These are phyloP conservation scores for Aphanomyces invadans DNA, from an alignment of 352 stramenopile genomes.

Conservation along the genomic window DNA sequence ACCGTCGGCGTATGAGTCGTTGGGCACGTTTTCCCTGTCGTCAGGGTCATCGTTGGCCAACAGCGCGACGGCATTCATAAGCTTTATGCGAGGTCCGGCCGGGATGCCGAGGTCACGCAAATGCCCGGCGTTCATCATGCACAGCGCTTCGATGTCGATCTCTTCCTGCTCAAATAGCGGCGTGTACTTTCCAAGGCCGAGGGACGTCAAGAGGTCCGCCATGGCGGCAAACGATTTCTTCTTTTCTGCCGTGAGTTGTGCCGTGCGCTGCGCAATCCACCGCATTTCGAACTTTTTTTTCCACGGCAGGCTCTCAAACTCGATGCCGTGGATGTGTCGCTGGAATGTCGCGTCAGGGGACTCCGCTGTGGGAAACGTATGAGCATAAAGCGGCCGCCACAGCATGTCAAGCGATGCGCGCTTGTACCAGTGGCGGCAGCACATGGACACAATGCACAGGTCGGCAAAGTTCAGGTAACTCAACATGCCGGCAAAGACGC, in stretches of 20 bases:
- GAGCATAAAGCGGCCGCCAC: slow-evolving; percentile 78
- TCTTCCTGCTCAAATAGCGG: slow-evolving; percentile 82
- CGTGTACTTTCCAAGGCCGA: slow-evolving; percentile 77
- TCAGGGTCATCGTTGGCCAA: slow-evolving; percentile 75
- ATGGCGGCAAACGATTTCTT: slow-evolving; percentile 86
- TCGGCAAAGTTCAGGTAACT: slow-evolving; percentile 84
- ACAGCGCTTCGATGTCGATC: slow-evolving; percentile 82
- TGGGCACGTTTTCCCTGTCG: slow-evolving; percentile 43
- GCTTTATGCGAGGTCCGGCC: slow-evolving; percentile 76
- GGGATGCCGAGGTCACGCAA: slow-evolving; percentile 75
- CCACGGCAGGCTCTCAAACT: slow-evolving; percentile 78
- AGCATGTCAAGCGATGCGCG: slow-evolving; percentile 74
- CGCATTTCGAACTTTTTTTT: slow-evolving; percentile 80
- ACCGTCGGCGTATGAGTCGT: slow-evolving; percentile 29
- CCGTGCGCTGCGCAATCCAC: slow-evolving; percentile 67
- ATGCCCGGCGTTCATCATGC: slow-evolving; percentile 80
- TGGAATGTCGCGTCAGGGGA: slow-evolving; percentile 78
- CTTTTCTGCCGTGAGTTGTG: slow-evolving; percentile 73
- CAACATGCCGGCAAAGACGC: slow-evolving; percentile 82
- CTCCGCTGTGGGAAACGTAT: slow-evolving; percentile 75
- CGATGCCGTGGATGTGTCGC: slow-evolving; percentile 75
- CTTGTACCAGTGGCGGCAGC: slow-evolving; percentile 82
- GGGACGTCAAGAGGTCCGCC: slow-evolving; percentile 64
- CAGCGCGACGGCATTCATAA: slow-evolving; percentile 74
- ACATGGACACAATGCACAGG: slow-evolving; percentile 76